These are phyloP conservation scores for Trichoderma gracile DNA, from an alignment of 2,329 filamentous ascomycete genomes.

Conservation along the genomic window DNA sequence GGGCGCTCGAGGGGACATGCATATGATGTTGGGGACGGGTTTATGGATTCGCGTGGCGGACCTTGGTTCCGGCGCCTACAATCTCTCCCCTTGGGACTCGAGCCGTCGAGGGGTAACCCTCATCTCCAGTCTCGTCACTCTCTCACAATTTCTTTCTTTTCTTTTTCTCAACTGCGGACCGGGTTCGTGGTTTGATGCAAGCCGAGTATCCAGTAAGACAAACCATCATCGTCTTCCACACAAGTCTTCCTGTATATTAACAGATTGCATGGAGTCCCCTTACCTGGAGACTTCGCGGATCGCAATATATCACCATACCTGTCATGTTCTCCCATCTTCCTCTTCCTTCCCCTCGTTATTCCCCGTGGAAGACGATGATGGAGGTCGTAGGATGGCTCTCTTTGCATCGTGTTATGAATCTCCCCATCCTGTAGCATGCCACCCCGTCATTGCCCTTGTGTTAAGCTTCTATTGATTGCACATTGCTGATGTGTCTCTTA, in stretches of 20 bases:
- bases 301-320: slow-evolving; percentile 46
- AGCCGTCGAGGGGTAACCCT: slow-evolving; percentile 27
- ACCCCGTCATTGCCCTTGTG: slow-evolving; percentile 3
- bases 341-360: slow-evolving; percentile 38
- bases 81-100: slow-evolving; percentile 34
- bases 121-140: slow-evolving; percentile 26
- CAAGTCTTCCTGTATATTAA: slow-evolving; percentile 65
- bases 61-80: slow-evolving; percentile 39
- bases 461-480: slow-evolving; percentile 12
- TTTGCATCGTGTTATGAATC: slow-evolving; percentile 45
- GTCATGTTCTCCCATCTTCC: slow-evolving; percentile 34
- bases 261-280: slow-evolving; percentile 40
- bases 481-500: slow-evolving; percentile 50
- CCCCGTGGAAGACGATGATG: slow-evolving; percentile 63
- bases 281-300: slow-evolving; percentile 40
- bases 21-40: slow-evolving; percentile 32
- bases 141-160: slow-evolving; percentile 18
- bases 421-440: slow-evolving; percentile 18
- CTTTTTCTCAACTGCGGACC: background rate
- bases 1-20: slow-evolving; percentile 29
- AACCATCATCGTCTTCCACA: slow-evolving; percentile 71
- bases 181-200: slow-evolving; percentile 23
- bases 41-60: slow-evolving; percentile 35
- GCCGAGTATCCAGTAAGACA: slow-evolving; percentile 53
- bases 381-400: slow-evolving; percentile 54